phyloP scores from a whole-genome alignment of 345 rosid species.

The Euphorbia lathyris region DNA sequence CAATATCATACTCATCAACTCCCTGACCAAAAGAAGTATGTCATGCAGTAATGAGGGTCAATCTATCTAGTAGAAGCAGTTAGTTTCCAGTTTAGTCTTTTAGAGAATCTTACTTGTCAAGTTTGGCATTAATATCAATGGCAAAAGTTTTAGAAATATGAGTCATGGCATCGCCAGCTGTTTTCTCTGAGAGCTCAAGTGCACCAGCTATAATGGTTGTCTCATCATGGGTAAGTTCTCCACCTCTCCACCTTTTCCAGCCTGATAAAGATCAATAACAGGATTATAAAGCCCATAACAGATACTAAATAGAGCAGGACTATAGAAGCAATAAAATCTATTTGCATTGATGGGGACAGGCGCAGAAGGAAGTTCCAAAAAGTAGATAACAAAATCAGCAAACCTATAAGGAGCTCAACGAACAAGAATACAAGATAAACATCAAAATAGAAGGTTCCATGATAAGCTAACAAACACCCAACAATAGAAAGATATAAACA shows the following conservation, averaged over 20 bases:
- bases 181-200: conserved; percentile 84
- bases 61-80: conserved; percentile 12
- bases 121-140: conserved; percentile 75
- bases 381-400: neutral
- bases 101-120: conserved; percentile 58
- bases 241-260: conserved; percentile 99
- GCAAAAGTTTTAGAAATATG: conserved; percentile 75
- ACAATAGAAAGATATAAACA: neutral
- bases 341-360: neutral
- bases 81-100: conserved; percentile 10
- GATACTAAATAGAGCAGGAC: neutral
- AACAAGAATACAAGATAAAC: neutral
- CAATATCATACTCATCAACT: conserved; percentile 72
- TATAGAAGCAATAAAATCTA: neutral
- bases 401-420: conserved; percentile 2
- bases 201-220: conserved; percentile 99
- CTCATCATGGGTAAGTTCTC: conserved; percentile 95
- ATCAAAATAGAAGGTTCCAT: neutral
- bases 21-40: conserved; percentile 39
- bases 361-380: neutral
- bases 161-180: conserved; percentile 90
- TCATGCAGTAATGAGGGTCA: conserved; percentile 14
- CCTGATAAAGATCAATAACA: conserved; percentile 38
- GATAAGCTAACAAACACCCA: neutral
- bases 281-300: neutral